Percentiles rank a stretch among this genome's conserved stretches.
Evolutionary conservation across 2,329 filamentous ascomycete genomes (phyloP).

Genomic region (Thermomyces lanuginosus): DNA sequence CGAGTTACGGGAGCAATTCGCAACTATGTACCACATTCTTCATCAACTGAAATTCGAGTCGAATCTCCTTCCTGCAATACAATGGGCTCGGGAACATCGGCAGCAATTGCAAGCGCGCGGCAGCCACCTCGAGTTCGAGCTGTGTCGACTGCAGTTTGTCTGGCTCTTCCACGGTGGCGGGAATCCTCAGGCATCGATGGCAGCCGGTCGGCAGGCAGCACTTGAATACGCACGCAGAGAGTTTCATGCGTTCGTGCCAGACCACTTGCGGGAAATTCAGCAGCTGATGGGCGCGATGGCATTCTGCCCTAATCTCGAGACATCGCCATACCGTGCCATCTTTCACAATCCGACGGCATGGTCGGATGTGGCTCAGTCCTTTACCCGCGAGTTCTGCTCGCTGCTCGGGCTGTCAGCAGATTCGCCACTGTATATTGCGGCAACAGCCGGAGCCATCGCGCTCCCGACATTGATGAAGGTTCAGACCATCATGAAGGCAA

Average conservation of each 20-base stretch:
- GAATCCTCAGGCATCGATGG: slow-evolving; percentile 31
- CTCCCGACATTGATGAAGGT: slow-evolving; percentile 79
- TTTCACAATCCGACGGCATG: slow-evolving; percentile 65
- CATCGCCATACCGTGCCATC: slow-evolving; percentile 62
- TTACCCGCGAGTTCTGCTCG: slow-evolving; percentile 88
- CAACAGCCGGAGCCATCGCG: slow-evolving; percentile 82
- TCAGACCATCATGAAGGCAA: slow-evolving; percentile 70
- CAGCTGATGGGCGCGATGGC: slow-evolving; percentile 68
- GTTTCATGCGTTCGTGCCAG: slow-evolving; percentile 56
- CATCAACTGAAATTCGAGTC: slow-evolving; percentile 53
- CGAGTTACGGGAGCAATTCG: slow-evolving; percentile 64
- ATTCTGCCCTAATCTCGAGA: slow-evolving; percentile 55
- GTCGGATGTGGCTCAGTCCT: slow-evolving; percentile 68
- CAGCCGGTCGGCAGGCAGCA: slow-evolving; percentile 34
- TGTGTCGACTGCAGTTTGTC: slow-evolving; percentile 76
- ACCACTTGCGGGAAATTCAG: slow-evolving; percentile 65
- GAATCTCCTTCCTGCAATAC: slow-evolving; percentile 68
- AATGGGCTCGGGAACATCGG: slow-evolving; percentile 64
- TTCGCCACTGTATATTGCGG: slow-evolving; percentile 81
- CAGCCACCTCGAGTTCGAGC: slow-evolving; percentile 88
- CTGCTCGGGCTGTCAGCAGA: slow-evolving; percentile 77
- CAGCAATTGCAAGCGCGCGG: slow-evolving; percentile 58
- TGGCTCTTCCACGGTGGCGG: slow-evolving; percentile 64
- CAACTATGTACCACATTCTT: slow-evolving; percentile 80
- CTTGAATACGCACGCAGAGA: slow-evolving; percentile 58